phyloP scores from a whole-genome alignment of 2,329 filamentous ascomycete species.

The Clonostachys solani region DNA sequence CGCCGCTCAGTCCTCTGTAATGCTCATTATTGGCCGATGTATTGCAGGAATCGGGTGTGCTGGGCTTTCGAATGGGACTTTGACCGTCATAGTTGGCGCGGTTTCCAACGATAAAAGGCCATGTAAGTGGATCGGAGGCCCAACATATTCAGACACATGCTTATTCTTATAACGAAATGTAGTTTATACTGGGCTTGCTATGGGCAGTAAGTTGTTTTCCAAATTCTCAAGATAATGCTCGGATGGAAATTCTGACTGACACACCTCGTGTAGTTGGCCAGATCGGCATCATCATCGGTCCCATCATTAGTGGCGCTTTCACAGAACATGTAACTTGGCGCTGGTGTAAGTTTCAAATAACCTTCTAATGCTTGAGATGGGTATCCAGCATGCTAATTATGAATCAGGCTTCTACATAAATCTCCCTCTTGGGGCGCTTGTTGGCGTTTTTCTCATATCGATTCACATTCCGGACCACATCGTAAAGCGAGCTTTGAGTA shows the following conservation, averaged over 20 bases:
- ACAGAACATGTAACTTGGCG: conserved; percentile 31
- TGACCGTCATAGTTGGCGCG: conserved; percentile 10
- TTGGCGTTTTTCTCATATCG: neutral
- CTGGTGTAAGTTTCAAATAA: conserved; percentile 19
- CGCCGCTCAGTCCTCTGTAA: conserved; percentile 7
- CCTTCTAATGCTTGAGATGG: no score
- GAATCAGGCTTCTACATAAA: neutral
- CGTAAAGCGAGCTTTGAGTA: conserved; percentile 17
- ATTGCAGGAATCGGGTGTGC: conserved; percentile 11
- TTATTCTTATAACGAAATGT: no score
- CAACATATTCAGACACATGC: no score
- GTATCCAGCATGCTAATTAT: neutral
- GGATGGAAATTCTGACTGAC: no score
- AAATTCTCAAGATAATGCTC: no score
- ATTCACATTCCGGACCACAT: conserved; percentile 27
- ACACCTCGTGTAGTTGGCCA: conserved; percentile 10
- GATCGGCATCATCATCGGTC: conserved; percentile 33
- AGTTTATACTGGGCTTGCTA: conserved; percentile 5
- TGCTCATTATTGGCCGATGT: conserved; percentile 12
- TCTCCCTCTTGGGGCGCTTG: neutral
- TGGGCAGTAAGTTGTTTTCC: conserved; percentile 14
- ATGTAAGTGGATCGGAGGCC: neutral
- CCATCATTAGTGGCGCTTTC: conserved; percentile 37
- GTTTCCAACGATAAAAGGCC: conserved; percentile 10
- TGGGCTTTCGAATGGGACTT: conserved; percentile 9